phyloP scores from a whole-genome alignment of 495 filamentous ascomycete genomes.

The Penicillium bovifimosum region DNA sequence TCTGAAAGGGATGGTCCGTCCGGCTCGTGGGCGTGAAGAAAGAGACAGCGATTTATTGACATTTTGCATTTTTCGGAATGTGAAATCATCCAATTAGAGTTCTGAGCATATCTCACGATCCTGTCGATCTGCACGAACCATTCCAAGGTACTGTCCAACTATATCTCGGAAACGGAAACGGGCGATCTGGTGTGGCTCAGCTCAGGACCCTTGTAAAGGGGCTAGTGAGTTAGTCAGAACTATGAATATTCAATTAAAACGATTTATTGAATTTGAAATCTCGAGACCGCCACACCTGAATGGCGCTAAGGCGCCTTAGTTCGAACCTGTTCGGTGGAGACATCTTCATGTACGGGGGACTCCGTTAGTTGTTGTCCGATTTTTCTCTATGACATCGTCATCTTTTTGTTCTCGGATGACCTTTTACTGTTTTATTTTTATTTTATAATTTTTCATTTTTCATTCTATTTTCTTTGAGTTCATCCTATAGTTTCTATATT shows the following conservation, averaged over 20 bases:
- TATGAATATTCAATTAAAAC: not conserved
- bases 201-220: constrained; percentile 7
- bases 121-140: not conserved
- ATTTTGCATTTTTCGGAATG: not conserved
- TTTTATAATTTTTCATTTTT: not conserved
- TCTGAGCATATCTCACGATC: not conserved
- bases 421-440: not conserved
- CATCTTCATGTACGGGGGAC: not conserved
- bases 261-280: not conserved
- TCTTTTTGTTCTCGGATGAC: not conserved
- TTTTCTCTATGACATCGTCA: constrained; percentile 11
- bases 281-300: not conserved
- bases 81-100: not conserved
- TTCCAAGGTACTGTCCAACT: not conserved
- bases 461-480: not conserved
- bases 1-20: not conserved
- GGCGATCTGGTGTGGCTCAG: constrained; percentile 16
- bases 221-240: not conserved
- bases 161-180: not conserved
- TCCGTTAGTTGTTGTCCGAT: not conserved
- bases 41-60: not conserved
- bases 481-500: not conserved
- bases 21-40: constrained; percentile 4
- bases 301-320: constrained; percentile 14
- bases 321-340: constrained; percentile 15